Base-by-base conservation (phyloP, 192 early-diverging fungal species). In the Gonapodya sp. region DNA sequence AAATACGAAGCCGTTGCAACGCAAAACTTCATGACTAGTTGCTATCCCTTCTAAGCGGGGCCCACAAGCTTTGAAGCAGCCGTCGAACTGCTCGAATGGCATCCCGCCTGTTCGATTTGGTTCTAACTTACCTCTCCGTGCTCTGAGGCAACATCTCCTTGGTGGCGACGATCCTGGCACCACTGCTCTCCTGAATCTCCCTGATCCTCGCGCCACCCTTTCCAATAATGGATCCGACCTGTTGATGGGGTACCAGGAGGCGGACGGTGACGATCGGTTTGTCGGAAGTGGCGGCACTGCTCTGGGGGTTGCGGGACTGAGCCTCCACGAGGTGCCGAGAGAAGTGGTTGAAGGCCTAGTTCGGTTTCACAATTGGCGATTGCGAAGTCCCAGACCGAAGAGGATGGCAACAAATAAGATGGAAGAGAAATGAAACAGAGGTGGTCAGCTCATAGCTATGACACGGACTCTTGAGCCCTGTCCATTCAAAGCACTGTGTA, bases 171-270 rank as follows among this genome's bases (percentile, higher is more conserved):
- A 98, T 90, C 36, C 93, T 92, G 8, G 93, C 94, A 36, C 93
- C 91, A n/a, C 95, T 95, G 18, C 89, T 85, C 73, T 96, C 94
- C 87, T 98, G 97, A 79, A 99, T 94, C 83, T 96, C 93, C 88
- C 96, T 97, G 85, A 99, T 98, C 87, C 95, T 95, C 80, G 89
- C 82, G 74, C 96, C 96, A 83, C 92, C 92, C 81, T 96, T 94
- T 36, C 97, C 97, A 86, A 99, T 97, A 81, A 99, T 89, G 78
- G 92, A 93, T 31, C 94, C 94, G 92, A 99, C 96, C 73, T 94
- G 86, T 81, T 92, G 90, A 85, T 96, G 93, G 32, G 96, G 95
- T 82, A 99, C 95, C 82, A 99, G 89, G 30, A 99, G 85, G 33
- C 95, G 93, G 78, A 98, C 87, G 34, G 18, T 0, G 31, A 64